Evolutionary conservation across 208 protist species (phyloP), one percentile per base, ranked within the genome.

Genomic region (Plasmodiophora brassicae): DNA sequence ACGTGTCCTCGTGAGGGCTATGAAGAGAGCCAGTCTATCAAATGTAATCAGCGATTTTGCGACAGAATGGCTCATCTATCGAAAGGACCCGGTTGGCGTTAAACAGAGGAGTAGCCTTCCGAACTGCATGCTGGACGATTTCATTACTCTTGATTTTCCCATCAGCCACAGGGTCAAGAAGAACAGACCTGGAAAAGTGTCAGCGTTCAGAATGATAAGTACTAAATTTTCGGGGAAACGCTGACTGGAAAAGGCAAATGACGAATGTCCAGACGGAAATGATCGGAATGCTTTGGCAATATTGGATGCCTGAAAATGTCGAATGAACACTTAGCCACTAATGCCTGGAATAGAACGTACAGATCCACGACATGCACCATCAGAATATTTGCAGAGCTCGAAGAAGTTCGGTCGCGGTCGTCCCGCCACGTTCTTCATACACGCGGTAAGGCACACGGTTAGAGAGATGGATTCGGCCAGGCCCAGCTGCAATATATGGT

Each of bases 91-190:
- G 5, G n/a, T 78, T 14, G 65, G 65, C 5, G 65, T 38, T 8
- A 78, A 44, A 78, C 14, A 38, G 5, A 8, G 20, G 10, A 78
- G 41, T 14, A 32, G 20, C n/a, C n/a, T 5, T 5, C 10, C 65
- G 41, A 78, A 78, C 20, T 8, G 41, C 20, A 38, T n/a, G 20
- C 65, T 38, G 5, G 65, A 5, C 20, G 65, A 78, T 5, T 25
- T 28, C 50, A 38, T 44, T 32, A 78, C 20, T 78, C n/a, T 78
- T 5, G 65, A 78, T 78, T 78, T 78, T 5, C 65, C 65, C n/a
- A 78, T n/a, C 41, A 78, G 65, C 65, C 65, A 78, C n/a, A 78
- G n/a, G 5, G 65, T 36, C n/a, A 78, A 38, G n/a, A 78, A 78
- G 20, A 78, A 38, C n/a, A 78, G n/a, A 8, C 65, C 65, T 78